Percentiles rank a stretch among this genome's conserved stretches.
Conservation (phyloP, 441 rosid genomes). For the Hypseocharis bilobata region DNA sequence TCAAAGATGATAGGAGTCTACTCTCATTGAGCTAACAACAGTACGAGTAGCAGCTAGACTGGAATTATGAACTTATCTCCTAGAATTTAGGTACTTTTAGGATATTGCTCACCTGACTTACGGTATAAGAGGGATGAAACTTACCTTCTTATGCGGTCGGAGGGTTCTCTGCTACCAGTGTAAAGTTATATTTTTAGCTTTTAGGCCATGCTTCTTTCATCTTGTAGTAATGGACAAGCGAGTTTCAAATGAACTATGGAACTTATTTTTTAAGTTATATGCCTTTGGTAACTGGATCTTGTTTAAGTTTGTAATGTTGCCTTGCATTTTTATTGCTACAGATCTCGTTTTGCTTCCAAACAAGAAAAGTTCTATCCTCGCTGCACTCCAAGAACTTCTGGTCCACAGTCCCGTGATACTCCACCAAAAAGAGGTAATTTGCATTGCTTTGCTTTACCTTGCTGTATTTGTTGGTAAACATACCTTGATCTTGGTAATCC, state of each 20-base stretch:
- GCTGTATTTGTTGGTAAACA: background rate
- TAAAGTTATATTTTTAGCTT: background rate
- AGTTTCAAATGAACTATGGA: background rate
- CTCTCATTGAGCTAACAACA: background rate
- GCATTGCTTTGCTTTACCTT: background rate
- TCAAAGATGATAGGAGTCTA: too few species aligned
- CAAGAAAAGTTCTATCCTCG: conserved; percentile 78
- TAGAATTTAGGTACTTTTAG: too few species aligned
- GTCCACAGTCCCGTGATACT: conserved; percentile 85
- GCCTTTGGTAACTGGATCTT: background rate
- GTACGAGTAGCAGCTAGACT: background rate
- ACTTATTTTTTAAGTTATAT: background rate
- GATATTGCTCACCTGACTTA: too few species aligned
- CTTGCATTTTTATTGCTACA: conserved; percentile 23
- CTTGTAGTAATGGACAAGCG: background rate
- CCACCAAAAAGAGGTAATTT: conserved; percentile 85
- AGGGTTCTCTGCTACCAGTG: background rate
- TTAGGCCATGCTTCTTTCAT: background rate
- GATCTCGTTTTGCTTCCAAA: conserved; percentile 54
- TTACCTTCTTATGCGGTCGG: background rate
- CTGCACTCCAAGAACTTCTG: conserved; percentile 69
- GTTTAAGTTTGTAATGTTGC: background rate
- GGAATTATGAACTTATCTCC: background rate
- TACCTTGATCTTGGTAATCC: background rate
- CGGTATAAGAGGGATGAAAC: background rate